These are phyloP conservation scores for Tetrapisispora nanseiensis DNA, from an alignment of 805 yeast species.

Conservation along the genomic window DNA sequence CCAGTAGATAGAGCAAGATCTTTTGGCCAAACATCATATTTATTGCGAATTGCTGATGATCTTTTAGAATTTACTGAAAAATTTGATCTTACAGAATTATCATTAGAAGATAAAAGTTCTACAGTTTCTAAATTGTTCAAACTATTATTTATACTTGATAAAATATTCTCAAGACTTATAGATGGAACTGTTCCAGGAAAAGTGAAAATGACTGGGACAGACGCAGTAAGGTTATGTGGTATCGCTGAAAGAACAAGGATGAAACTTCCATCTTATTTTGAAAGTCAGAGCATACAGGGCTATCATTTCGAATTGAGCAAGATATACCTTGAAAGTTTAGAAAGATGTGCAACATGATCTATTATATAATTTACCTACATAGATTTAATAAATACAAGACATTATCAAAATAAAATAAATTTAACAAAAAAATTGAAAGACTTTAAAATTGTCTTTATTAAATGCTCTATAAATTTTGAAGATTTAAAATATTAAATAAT, in stretches of 20 bases:
- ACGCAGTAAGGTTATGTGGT: constrained; percentile 40
- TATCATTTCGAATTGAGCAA: constrained; percentile 37
- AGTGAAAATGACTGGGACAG: constrained; percentile 37
- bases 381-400: no score
- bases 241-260: constrained; percentile 45
- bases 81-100: constrained; percentile 23
- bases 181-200: constrained; percentile 30
- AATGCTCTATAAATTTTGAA: neutral
- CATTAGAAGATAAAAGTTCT: constrained; percentile 16
- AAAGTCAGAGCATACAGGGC: constrained; percentile 30
- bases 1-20: constrained; percentile 15
- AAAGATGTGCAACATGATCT: constrained; percentile 17
- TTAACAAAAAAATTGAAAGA: neutral
- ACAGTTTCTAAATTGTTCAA: constrained; percentile 32
- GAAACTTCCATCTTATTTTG: constrained; percentile 31
- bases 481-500: neutral
- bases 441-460: neutral
- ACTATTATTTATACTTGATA: constrained; percentile 33
- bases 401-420: neutral
- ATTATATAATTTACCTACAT: neutral
- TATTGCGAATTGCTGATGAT: constrained; percentile 57
- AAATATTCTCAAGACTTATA: constrained; percentile 32
- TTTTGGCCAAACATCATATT: constrained; percentile 55
- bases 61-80: constrained; percentile 49
- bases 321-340: constrained; percentile 36